Percentiles rank a stretch among this genome's conserved stretches.
Evolutionary conservation across 2,329 filamentous ascomycete genomes (phyloP).

Genomic region (Bimuria novae-zelandiae): DNA sequence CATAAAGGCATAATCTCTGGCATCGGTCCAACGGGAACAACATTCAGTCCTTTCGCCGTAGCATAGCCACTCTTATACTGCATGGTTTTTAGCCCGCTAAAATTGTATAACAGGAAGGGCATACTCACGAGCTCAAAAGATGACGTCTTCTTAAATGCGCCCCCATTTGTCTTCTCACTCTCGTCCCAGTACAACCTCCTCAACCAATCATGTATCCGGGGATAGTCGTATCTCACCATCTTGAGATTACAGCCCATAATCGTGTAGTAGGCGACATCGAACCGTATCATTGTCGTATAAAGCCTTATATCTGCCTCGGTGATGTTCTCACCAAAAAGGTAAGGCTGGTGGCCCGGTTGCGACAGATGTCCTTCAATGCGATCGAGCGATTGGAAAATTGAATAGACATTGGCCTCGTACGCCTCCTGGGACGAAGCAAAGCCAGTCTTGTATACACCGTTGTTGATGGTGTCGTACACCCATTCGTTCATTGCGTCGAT

Average conservation of each 20-base stretch:
- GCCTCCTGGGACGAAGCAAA: conserved; percentile 84
- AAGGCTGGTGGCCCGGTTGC: conserved; percentile 58
- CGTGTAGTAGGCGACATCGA: conserved; percentile 57
- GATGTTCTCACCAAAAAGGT: conserved; percentile 72
- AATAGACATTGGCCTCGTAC: conserved; percentile 74
- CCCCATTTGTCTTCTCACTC: conserved; percentile 26
- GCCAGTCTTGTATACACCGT: conserved; percentile 65
- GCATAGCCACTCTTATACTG: conserved; percentile 5
- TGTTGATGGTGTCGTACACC: conserved; percentile 70
- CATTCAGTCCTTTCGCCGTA: neutral
- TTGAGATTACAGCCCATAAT: conserved; percentile 79
- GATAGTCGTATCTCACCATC: conserved; percentile 84
- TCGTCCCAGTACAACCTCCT: conserved; percentile 79
- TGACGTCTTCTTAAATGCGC: conserved; percentile 31
- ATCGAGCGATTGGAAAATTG: conserved; percentile 78
- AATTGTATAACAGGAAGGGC: too few relatives aligned
- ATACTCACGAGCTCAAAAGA: conserved; percentile 18
- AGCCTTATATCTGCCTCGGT: conserved; percentile 67
- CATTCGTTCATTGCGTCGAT: conserved; percentile 81
- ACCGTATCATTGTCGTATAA: conserved; percentile 63
- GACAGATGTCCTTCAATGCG: conserved; percentile 72
- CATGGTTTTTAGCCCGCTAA: neutral
- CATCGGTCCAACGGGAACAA: neutral
- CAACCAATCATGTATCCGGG: conserved; percentile 78
- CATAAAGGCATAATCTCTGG: conserved; percentile 5